A percentile compares a stretch with the other conserved stretches of the same genome.
Evolutionary conservation across 768 basidiomycete species (phyloP).

Genomic region (Stropharia rugosoannulata): DNA sequence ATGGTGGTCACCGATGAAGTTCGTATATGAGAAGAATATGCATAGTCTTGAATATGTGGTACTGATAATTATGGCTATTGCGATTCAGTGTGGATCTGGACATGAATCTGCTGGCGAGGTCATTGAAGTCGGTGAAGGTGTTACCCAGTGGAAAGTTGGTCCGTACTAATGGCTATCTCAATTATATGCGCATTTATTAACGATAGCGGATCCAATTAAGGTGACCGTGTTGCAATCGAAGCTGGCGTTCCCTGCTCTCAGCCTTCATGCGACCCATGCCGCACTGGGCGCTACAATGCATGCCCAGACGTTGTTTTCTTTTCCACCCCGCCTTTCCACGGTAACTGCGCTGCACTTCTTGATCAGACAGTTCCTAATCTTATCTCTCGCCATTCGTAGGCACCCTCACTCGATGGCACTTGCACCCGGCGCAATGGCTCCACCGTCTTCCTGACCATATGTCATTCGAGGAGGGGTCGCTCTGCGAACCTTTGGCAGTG

Average conservation of each 20-base stretch:
- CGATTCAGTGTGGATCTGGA: constrained; percentile 59
- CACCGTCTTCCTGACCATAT: constrained; percentile 62
- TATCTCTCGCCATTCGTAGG: constrained; percentile 30
- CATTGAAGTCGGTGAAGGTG: constrained; percentile 63
- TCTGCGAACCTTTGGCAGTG: constrained; percentile 68
- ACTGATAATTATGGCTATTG: background rate
- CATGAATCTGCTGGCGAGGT: constrained; percentile 73
- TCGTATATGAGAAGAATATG: constrained; percentile 4
- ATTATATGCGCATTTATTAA: background rate
- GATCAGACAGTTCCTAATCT: background rate
- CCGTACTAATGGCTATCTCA: constrained; percentile 2
- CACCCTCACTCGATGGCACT: constrained; percentile 63
- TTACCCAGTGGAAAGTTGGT: constrained; percentile 64
- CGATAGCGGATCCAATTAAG: constrained; percentile 23
- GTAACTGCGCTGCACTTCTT: constrained; percentile 26
- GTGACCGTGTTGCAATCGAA: constrained; percentile 70
- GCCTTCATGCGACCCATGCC: constrained; percentile 59
- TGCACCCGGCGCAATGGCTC: constrained; percentile 68
- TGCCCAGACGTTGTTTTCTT: constrained; percentile 65
- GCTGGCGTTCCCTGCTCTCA: constrained; percentile 69
- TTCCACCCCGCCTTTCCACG: constrained; percentile 70
- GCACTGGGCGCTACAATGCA: constrained; percentile 64
- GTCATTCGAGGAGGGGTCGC: constrained; percentile 65
- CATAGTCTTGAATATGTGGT: background rate
- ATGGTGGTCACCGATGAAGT: constrained; percentile 73